These are phyloP conservation scores for Apiospora sp. DNA, from an alignment of 2,329 filamentous ascomycete genomes.

Conservation along the genomic window DNA sequence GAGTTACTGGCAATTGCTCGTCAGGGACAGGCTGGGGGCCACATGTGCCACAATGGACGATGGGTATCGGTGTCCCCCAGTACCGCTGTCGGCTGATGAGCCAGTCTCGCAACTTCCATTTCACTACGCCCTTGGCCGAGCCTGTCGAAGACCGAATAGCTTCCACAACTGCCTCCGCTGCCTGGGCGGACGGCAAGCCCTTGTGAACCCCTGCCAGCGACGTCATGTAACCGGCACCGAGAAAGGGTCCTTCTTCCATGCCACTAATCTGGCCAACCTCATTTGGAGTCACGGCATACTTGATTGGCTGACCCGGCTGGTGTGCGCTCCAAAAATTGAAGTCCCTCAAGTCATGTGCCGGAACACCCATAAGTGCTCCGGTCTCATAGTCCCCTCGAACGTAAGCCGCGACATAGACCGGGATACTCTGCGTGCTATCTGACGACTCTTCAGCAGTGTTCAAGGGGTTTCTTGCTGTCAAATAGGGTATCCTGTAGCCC, in stretches of 20 bases:
- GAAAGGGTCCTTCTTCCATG: slow-evolving; percentile 62
- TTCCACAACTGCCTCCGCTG: slow-evolving; percentile 66
- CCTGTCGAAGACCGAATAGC: slow-evolving; percentile 59
- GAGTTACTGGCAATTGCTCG: slow-evolving; percentile 76
- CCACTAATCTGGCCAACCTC: slow-evolving; percentile 56
- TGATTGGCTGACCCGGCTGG: slow-evolving; percentile 64
- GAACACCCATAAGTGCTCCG: slow-evolving; percentile 91
- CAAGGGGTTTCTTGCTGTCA: slow-evolving; percentile 44
- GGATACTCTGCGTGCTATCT: slow-evolving; percentile 58
- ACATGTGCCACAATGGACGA: slow-evolving; percentile 81
- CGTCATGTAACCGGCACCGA: slow-evolving; percentile 73
- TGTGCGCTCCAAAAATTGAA: slow-evolving; percentile 83
- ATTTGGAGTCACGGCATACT: slow-evolving; percentile 66
- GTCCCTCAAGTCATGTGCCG: slow-evolving; percentile 82
- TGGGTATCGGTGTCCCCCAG: slow-evolving; percentile 91
- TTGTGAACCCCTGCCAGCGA: slow-evolving; percentile 70
- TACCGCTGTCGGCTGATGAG: slow-evolving; percentile 91
- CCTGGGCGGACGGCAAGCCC: slow-evolving; percentile 69
- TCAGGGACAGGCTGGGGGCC: slow-evolving; percentile 82
- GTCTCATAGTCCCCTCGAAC: slow-evolving; percentile 87
- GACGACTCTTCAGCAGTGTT: slow-evolving; percentile 69
- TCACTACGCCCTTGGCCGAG: slow-evolving; percentile 70
- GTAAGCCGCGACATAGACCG: slow-evolving; percentile 84
- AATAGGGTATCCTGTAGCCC: slow-evolving; percentile 71
- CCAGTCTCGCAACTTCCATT: slow-evolving; percentile 88